Percentiles rank a stretch among this genome's conserved stretches.
Evolutionary conservation across 2,329 filamentous ascomycete species (phyloP).

Genomic region (Spiromastix sp.): DNA sequence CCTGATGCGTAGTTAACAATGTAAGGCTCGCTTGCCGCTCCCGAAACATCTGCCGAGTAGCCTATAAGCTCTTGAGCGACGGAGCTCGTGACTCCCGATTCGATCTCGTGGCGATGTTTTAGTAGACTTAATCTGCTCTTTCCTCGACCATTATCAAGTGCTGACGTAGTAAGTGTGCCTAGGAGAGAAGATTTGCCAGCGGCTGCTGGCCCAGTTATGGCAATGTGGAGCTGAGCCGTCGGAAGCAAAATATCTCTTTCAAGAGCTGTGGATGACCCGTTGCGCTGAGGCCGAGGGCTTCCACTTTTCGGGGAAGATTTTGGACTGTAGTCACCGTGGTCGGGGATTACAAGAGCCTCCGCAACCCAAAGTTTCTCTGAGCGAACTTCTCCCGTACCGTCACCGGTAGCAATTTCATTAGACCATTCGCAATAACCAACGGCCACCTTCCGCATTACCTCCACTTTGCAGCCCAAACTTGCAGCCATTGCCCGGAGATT

Average conservation of each 20-base stretch:
- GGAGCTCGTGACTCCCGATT: constrained; percentile 84
- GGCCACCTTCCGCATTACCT: constrained; percentile 68
- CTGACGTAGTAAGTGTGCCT: constrained; percentile 78
- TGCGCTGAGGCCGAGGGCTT: neutral
- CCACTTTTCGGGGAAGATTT: constrained; percentile 3
- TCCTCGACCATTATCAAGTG: constrained; percentile 82
- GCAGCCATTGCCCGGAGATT: constrained; percentile 86
- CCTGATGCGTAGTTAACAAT: constrained; percentile 72
- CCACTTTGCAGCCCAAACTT: constrained; percentile 76
- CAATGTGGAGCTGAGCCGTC: constrained; percentile 55
- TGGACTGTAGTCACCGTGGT: constrained; percentile 39
- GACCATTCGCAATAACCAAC: constrained; percentile 74
- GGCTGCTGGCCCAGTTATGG: constrained; percentile 77
- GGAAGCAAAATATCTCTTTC: constrained; percentile 9
- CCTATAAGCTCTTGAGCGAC: constrained; percentile 90
- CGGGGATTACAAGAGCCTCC: constrained; percentile 78
- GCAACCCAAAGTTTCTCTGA: constrained; percentile 67
- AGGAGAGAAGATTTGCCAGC: constrained; percentile 88
- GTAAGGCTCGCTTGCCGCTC: constrained; percentile 34
- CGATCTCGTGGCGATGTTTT: constrained; percentile 88
- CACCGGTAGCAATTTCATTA: constrained; percentile 20
- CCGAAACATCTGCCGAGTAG: constrained; percentile 40
- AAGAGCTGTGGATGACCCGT: neutral
- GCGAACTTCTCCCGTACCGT: constrained; percentile 18
- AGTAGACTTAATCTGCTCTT: constrained; percentile 80